Evolutionary conservation across 2,329 filamentous ascomycete species (phyloP), one percentile per base, ranked within the genome.

Genomic region (Exophiala oligosperma): DNA sequence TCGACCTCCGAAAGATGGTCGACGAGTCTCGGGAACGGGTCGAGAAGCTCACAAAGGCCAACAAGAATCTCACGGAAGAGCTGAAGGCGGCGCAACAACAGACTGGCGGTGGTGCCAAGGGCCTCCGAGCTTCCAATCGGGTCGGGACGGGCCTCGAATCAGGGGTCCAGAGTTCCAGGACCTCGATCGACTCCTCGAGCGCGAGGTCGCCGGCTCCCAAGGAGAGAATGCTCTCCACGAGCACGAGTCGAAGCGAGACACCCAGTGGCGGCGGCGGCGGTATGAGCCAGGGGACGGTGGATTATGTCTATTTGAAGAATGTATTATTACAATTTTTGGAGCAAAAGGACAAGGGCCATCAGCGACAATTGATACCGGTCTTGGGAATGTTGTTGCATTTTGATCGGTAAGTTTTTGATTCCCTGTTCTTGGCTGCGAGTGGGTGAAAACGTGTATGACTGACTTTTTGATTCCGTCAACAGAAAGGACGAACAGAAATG

Each of bases 401-500:
- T 73, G 84, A 87, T 69, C 77, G 81, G 80, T 84, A 70, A 72
- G 81, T 74, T 35, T 29, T 9, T 35, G 32, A 35, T 35, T 9
- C 32, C 11, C 7, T 9, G 6, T 2, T 35, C 11, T 9, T 35
- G 32, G 32, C 32, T 9, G 4, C 6, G 7, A 35, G 4, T 35
- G 32, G 7, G 9, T 35, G 32, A 9, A 35, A 17, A 17, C 17
- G 17, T 35, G 7, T 8, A 9, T 35, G 32, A 9, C 32, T 35
- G 32, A 35, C 32, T 5, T 35, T 17, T 64, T 56, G 52, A 67
- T 46, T 28, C 17, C 37, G 12, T 52, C 4, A 57, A 59, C 57
- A 85, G 82, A 67, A 84, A 82, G 66, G 92, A 96, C 66, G 89
- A 94, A 75, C 87, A 94, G 74, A 93, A 91, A 74, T 96, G 91